phyloP scores from a whole-genome alignment of 176 grass and related monocot genomes.

The Oryza meyeriana region DNA sequence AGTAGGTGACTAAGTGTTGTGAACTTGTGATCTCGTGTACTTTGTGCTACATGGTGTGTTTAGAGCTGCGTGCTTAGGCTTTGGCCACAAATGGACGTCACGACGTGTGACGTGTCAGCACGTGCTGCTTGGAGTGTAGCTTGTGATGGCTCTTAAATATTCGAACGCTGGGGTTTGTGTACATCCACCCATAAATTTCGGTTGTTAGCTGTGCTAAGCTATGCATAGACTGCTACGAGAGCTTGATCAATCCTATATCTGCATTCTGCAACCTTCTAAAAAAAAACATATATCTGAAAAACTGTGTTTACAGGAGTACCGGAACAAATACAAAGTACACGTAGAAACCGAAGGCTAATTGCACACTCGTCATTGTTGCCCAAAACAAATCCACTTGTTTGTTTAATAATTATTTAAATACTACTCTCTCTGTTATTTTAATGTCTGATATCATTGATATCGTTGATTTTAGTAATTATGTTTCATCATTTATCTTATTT shows the following conservation, averaged over 20 bases:
- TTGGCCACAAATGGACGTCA: neutral
- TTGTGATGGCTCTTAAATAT: neutral
- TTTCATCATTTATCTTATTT: too few species aligned
- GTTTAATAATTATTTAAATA: too few species aligned
- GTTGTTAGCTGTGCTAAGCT: neutral
- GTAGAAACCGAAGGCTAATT: too few species aligned
- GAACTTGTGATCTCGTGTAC: constrained; percentile 16
- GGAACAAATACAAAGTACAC: too few species aligned
- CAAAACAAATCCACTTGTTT: too few species aligned
- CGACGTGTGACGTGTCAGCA: neutral
- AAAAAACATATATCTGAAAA: too few species aligned
- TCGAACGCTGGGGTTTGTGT: neutral
- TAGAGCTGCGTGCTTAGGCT: neutral
- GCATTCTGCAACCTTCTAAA: too few species aligned
- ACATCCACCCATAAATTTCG: neutral
- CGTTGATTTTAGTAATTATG: too few species aligned
- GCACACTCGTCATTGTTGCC: too few species aligned
- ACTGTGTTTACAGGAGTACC: too few species aligned
- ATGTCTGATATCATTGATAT: too few species aligned
- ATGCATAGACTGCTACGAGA: neutral
- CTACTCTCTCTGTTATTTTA: too few species aligned
- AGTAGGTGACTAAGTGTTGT: neutral
- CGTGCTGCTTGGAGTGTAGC: neutral
- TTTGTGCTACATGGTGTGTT: neutral
- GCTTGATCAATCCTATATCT: neutral